Evolutionary conservation across 2,329 filamentous ascomycete genomes (phyloP).

Genomic region (Thelonectria olida): DNA sequence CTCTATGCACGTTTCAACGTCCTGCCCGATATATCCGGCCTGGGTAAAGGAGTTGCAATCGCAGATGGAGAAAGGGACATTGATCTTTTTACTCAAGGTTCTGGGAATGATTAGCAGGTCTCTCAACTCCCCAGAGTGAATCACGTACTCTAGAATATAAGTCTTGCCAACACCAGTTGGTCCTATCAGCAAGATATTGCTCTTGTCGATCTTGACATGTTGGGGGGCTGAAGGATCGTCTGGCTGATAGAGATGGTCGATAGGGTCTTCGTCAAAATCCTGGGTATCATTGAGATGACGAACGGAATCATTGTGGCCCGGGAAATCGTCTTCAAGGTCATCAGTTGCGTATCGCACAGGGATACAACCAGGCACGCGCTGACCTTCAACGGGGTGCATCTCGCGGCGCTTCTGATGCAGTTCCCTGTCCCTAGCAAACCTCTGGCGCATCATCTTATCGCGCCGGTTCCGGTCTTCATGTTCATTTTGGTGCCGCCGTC

Average conservation of each 20-base stretch:
- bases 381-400: conserved; percentile 83
- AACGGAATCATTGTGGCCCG: conserved; percentile 60
- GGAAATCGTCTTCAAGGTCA: conserved; percentile 61
- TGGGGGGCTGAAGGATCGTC: conserved; percentile 56
- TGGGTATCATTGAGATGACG: conserved; percentile 51
- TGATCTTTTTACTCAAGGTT: conserved; percentile 90
- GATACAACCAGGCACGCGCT: conserved; percentile 43
- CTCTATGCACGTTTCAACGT: conserved; percentile 96
- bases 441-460: conserved; percentile 76
- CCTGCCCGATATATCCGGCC: conserved; percentile 96
- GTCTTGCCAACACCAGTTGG: conserved; percentile 97
- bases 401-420: conserved; percentile 63
- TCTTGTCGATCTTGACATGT: conserved; percentile 87
- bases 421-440: conserved; percentile 74
- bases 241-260: conserved; percentile 57
- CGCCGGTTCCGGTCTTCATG: conserved; percentile 65
- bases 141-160: conserved; percentile 77
- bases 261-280: conserved; percentile 42
- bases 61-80: conserved; percentile 93
- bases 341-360: conserved; percentile 47
- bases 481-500: conserved; percentile 81
- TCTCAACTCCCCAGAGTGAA: not conserved
- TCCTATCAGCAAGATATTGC: conserved; percentile 89
- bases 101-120: conserved; percentile 56
- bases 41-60: conserved; percentile 97